A percentile compares a stretch with the other conserved stretches of the same genome.
phyloP scores from a whole-genome alignment of 495 filamentous ascomycete genomes.

The Thozetella sp. region DNA sequence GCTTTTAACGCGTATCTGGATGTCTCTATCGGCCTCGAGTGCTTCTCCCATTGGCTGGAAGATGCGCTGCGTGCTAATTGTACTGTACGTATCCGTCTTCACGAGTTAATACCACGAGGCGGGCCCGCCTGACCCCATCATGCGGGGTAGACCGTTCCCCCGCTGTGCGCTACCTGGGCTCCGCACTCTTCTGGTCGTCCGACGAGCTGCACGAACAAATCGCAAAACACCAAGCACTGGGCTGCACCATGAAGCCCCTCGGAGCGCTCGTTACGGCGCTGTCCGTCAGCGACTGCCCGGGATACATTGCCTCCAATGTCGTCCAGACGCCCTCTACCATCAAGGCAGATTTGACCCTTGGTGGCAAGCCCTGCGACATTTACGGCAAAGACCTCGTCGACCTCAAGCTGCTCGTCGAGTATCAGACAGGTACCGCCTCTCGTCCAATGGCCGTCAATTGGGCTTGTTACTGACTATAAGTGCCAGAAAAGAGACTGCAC shows the following conservation, averaged over 20 bases:
- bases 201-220: too few species aligned
- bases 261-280: constrained; percentile 31
- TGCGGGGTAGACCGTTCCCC: too few species aligned
- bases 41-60: too few species aligned
- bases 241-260: constrained; percentile 41
- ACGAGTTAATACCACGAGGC: too few species aligned
- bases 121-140: too few species aligned
- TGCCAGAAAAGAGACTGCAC: constrained; percentile 73
- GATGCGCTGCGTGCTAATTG: too few species aligned
- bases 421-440: constrained; percentile 64
- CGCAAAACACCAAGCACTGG: too few species aligned
- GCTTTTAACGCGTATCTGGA: too few species aligned
- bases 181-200: too few species aligned
- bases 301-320: constrained; percentile 71
- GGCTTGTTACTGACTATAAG: constrained; percentile 5
- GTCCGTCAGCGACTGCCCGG: constrained; percentile 57
- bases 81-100: too few species aligned
- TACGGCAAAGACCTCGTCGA: constrained; percentile 69
- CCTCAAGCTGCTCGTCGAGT: constrained; percentile 71
- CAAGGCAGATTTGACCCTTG: constrained; percentile 66
- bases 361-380: constrained; percentile 65
- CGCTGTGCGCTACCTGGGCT: too few species aligned
- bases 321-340: constrained; percentile 45
- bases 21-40: too few species aligned
- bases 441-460: not conserved